Evolutionary conservation across 208 protist genomes (phyloP).

Genomic region (Trypanosoma caninum): DNA sequence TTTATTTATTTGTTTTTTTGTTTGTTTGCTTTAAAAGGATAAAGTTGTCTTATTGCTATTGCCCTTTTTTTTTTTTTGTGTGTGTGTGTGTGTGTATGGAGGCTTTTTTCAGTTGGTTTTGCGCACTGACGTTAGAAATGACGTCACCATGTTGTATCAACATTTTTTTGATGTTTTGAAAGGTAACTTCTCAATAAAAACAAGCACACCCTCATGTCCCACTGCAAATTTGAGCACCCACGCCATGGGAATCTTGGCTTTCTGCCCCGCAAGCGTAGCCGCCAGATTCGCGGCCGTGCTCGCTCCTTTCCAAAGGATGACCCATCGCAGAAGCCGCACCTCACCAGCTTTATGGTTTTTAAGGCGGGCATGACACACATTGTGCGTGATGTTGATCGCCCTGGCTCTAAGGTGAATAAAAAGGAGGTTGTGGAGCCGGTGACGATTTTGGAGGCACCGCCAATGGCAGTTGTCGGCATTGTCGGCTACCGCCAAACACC

Average conservation of each 20-base stretch:
- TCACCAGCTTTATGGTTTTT: constrained; percentile 98
- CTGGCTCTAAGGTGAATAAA: constrained; percentile 96
- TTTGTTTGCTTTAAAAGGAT: background rate
- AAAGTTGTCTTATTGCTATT: background rate
- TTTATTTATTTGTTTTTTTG: background rate
- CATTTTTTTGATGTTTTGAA: no score
- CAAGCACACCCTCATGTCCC: constrained; percentile 53
- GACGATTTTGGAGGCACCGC: constrained; percentile 98
- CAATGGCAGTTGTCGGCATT: constrained; percentile 98
- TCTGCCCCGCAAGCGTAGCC: constrained; percentile 95
- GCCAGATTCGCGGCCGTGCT: constrained; percentile 91
- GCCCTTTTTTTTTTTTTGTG: constrained; percentile 8
- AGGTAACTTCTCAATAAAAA: no score
- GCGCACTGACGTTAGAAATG: no score
- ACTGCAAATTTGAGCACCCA: constrained; percentile 98
- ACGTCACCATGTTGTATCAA: no score
- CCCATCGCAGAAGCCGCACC: constrained; percentile 90
- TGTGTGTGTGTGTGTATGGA: no score
- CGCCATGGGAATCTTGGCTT: constrained; percentile 98
- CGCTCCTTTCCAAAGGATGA: constrained; percentile 97
- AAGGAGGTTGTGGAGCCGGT: constrained; percentile 99
- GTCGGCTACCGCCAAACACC: constrained; percentile 98
- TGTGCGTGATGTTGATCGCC: constrained; percentile 96
- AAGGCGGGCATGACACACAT: constrained; percentile 99
- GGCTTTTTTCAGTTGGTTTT: no score